Conservation (phyloP, 2,329 filamentous ascomycete species). For the Botrytis medusae region DNA sequence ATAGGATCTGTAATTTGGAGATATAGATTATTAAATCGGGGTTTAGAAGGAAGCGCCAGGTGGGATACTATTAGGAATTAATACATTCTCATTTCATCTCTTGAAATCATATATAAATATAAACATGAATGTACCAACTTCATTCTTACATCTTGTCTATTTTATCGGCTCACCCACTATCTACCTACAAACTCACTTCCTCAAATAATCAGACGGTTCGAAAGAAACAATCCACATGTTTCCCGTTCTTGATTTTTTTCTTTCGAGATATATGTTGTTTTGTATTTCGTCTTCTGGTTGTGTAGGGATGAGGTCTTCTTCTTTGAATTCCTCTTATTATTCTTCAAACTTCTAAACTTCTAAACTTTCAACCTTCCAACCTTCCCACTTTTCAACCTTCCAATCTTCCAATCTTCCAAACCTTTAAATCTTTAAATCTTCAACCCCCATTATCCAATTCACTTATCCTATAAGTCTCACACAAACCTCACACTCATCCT, state of each 20-base stretch:
- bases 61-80: neutral
- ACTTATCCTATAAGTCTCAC: no score
- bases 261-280: neutral
- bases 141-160: no score
- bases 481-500: no score
- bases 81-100: neutral
- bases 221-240: no score
- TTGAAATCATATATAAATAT: neutral
- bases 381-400: no score
- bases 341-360: no score
- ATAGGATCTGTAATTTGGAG: rapidly evolving
- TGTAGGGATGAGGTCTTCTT: neutral
- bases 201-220: neutral
- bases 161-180: neutral
- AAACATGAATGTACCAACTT: no score
- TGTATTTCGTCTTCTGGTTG: neutral
- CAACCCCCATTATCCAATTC: no score
- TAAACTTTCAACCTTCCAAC: no score
- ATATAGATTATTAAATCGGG: neutral
- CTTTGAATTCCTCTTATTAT: no score
- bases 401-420: no score
- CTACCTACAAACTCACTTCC: neutral
- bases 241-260: neutral
- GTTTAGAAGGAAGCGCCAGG: neutral
- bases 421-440: no score